Evolutionary conservation across 257 asterid genomes (phyloP).

Genomic region (Linaria vulgaris): DNA sequence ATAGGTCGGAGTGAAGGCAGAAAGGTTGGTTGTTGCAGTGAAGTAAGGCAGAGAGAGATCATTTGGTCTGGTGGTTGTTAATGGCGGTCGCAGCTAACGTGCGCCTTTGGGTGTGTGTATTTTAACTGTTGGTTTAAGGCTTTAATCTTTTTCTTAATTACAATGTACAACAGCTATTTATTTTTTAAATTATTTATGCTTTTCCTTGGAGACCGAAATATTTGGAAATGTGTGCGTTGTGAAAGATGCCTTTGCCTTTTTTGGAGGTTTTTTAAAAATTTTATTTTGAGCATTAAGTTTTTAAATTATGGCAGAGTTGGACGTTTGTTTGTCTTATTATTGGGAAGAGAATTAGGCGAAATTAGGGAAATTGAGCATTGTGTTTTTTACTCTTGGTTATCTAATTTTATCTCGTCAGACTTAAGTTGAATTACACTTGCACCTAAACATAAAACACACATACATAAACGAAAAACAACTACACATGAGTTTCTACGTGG

Average conservation of each 20-base stretch:
- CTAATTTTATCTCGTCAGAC: background rate
- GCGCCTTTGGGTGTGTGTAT: constrained; percentile 32
- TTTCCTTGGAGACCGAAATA: constrained; percentile 12
- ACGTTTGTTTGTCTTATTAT: too few relatives aligned
- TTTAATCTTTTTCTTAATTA: background rate
- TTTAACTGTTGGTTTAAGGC: background rate
- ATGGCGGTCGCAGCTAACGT: constrained; percentile 38
- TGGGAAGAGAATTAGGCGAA: too few relatives aligned
- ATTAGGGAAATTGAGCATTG: too few relatives aligned
- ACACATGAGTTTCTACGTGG: too few relatives aligned
- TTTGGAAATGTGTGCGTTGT: constrained; percentile 34
- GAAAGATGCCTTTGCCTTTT: background rate
- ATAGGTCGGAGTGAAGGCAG: constrained; percentile 38
- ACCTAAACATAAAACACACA: too few relatives aligned
- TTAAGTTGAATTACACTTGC: too few relatives aligned
- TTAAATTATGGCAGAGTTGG: too few relatives aligned
- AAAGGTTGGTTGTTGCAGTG: constrained; percentile 33
- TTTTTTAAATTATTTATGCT: background rate
- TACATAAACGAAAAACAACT: too few relatives aligned
- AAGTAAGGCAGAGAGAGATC: constrained; percentile 42
- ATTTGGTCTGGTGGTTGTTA: constrained; percentile 30
- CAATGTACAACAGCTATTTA: too few relatives aligned
- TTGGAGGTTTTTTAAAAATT: background rate
- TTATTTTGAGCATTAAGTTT: too few relatives aligned
- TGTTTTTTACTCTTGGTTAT: too few relatives aligned